Evolutionary conservation across 176 grass and related monocot species (phyloP).

Genomic region (Oryza coarctata): DNA sequence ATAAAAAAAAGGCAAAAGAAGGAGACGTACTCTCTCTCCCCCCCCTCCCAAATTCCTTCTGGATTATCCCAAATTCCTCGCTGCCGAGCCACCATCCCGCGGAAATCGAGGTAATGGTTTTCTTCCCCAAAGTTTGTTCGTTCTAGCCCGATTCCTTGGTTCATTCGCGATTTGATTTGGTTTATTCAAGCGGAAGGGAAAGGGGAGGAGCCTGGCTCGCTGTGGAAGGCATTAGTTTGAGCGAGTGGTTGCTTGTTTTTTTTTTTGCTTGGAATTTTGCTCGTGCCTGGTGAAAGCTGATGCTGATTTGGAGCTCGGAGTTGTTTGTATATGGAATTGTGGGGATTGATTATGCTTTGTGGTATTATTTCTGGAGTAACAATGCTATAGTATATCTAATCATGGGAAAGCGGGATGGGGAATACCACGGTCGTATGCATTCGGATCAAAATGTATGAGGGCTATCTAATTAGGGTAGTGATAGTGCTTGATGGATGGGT

Average conservation of each 20-base stretch:
- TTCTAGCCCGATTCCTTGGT: not conserved
- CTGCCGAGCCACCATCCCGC: not conserved
- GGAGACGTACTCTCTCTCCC: not conserved
- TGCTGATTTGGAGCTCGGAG: not conserved
- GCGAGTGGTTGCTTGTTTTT: not conserved
- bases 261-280: not conserved
- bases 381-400: not conserved
- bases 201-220: not conserved
- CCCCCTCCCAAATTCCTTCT: not conserved
- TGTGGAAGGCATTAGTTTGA: not conserved
- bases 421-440: not conserved
- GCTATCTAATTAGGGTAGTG: not conserved
- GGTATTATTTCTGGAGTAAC: not conserved
- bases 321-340: not conserved
- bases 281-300: too few species aligned
- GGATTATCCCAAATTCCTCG: slow-evolving; percentile 1
- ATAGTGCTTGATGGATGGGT: not conserved
- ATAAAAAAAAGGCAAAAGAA: not conserved
- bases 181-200: not conserved
- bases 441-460: not conserved
- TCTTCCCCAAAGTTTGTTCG: not conserved
- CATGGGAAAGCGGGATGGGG: not conserved
- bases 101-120: slow-evolving; percentile 9
- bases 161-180: not conserved
- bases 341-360: not conserved